A percentile compares a stretch with the other conserved stretches of the same genome.
phyloP scores from a whole-genome alignment of 2,329 filamentous ascomycete species.

The Thielaviopsis punctulata region DNA sequence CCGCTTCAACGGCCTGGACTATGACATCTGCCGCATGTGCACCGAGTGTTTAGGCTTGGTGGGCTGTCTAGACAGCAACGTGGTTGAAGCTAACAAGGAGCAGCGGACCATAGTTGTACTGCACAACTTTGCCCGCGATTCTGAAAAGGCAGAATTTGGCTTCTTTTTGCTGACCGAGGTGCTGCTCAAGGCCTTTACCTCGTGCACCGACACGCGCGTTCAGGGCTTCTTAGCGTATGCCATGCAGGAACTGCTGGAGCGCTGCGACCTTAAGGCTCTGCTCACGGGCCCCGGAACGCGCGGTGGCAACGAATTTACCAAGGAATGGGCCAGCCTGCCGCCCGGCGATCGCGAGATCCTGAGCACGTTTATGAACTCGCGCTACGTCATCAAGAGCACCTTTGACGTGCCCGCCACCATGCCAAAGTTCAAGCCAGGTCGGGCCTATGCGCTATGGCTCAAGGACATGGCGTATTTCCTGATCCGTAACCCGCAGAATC shows the following conservation, averaged over 20 bases:
- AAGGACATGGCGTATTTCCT: slow-evolving; percentile 66
- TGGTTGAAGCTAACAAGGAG: slow-evolving; percentile 62
- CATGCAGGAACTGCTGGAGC: slow-evolving; percentile 78
- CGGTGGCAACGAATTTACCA: slow-evolving; percentile 43
- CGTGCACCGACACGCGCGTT: slow-evolving; percentile 68
- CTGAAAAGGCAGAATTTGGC: slow-evolving; percentile 73
- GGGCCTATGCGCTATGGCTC: slow-evolving; percentile 62
- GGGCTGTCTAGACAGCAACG: slow-evolving; percentile 81
- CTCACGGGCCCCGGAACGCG: slow-evolving; percentile 22
- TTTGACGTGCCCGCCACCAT: slow-evolving; percentile 31
- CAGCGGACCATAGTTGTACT: slow-evolving; percentile 72
- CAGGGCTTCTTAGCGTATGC: slow-evolving; percentile 87
- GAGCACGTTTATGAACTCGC: slow-evolving; percentile 75
- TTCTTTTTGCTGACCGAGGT: slow-evolving; percentile 74
- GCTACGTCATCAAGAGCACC: slow-evolving; percentile 55
- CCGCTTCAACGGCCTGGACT: slow-evolving; percentile 53
- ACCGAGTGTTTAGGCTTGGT: slow-evolving; percentile 74
- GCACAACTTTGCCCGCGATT: slow-evolving; percentile 64
- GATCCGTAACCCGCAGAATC: slow-evolving; percentile 57
- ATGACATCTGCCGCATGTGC: slow-evolving; percentile 53
- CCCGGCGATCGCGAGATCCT: slow-evolving; percentile 63
- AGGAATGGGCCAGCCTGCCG: slow-evolving; percentile 63
- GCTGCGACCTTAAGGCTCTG: slow-evolving; percentile 50
- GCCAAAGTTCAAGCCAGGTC: slow-evolving; percentile 23
- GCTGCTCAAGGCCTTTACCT: slow-evolving; percentile 79